Evolutionary conservation across 495 filamentous ascomycete genomes (phyloP).

Genomic region (Penicillium manginii): DNA sequence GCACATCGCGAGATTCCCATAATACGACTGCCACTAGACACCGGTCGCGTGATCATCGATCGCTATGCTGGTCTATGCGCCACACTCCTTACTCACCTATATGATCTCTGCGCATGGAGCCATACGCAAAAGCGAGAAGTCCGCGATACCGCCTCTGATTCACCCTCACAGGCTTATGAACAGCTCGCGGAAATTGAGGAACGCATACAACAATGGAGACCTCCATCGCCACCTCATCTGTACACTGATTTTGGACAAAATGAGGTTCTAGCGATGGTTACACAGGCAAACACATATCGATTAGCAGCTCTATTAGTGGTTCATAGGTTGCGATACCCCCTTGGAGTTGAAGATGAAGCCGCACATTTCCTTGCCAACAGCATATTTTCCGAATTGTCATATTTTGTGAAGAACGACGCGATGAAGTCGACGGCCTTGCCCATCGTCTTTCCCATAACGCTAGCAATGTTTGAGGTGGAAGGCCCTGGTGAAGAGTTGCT

Average conservation of each 20-base stretch:
- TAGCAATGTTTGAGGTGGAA: conserved; percentile 35
- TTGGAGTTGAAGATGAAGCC: conserved; percentile 28
- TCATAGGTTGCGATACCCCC: conserved; percentile 37
- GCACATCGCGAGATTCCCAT: conserved; percentile 37
- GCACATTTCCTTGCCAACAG: conserved; percentile 26
- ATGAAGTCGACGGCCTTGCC: conserved; percentile 26
- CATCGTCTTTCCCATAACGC: conserved; percentile 30
- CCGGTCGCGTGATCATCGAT: conserved; percentile 34
- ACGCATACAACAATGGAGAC: conserved; percentile 29
- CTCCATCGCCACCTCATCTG: conserved; percentile 19
- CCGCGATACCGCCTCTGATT: conserved; percentile 7
- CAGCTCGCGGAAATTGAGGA: conserved; percentile 29
- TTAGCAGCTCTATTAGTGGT: conserved; percentile 34
- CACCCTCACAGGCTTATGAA: conserved; percentile 15
- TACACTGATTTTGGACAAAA: conserved; percentile 22
- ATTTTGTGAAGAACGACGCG: conserved; percentile 22
- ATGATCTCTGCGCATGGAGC: conserved; percentile 39
- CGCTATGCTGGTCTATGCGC: conserved; percentile 36
- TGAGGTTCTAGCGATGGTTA: conserved; percentile 33
- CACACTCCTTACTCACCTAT: conserved; percentile 33
- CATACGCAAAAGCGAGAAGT: conserved; percentile 21
- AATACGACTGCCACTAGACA: conserved; percentile 25
- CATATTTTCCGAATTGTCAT: conserved; percentile 31
- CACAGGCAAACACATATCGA: conserved; percentile 39
- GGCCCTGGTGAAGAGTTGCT: conserved; percentile 28